Evolutionary conservation across 1,284 basidiomycete genomes (phyloP).

Genomic region (Puccinia coronata): DNA sequence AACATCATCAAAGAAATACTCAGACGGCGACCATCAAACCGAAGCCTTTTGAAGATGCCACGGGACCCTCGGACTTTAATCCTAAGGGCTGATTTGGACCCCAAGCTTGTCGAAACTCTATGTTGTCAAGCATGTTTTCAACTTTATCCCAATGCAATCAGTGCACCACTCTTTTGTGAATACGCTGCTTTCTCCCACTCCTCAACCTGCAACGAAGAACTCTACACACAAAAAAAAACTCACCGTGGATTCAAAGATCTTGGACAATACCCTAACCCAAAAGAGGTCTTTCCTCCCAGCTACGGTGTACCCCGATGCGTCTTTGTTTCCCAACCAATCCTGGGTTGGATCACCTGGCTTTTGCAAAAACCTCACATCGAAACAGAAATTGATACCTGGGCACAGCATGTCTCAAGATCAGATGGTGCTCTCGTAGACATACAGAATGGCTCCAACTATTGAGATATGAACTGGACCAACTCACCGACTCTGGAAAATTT

Average conservation of each 20-base stretch:
- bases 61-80: conserved; percentile 17
- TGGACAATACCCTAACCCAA: not conserved
- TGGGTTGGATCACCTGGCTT: conserved; percentile 31
- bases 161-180: not conserved
- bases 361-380: conserved; percentile 20
- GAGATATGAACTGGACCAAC: too few relatives aligned
- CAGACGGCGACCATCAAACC: not conserved
- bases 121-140: conserved; percentile 23
- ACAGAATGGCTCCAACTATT: too few relatives aligned
- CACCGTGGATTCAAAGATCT: not conserved
- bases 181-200: not conserved
- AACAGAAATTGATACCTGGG: conserved; percentile 25
- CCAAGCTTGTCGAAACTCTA: not conserved
- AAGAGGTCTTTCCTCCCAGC: not conserved
- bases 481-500: too few relatives aligned
- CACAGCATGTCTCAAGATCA: too few relatives aligned
- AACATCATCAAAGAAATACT: not conserved
- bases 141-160: not conserved
- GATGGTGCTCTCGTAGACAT: too few relatives aligned
- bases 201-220: conserved; percentile 13
- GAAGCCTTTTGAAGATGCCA: not conserved
- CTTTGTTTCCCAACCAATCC: conserved; percentile 20
- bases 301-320: conserved; percentile 11
- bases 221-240: not conserved
- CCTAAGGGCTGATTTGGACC: not conserved